Base-by-base conservation (phyloP, 208 protist genomes). In the Leishmania gerbilli region DNA sequence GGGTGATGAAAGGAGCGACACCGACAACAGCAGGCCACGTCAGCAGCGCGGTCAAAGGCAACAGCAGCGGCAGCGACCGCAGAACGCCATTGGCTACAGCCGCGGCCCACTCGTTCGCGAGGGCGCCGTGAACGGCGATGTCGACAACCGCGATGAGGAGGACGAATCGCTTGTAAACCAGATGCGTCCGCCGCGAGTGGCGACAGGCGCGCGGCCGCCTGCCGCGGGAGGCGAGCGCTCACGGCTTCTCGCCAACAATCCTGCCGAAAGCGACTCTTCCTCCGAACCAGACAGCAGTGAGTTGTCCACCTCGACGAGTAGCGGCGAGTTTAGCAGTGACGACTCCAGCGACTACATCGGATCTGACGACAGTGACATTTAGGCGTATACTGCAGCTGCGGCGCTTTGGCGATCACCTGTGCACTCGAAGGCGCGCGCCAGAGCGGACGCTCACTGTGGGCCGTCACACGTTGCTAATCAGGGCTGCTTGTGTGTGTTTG, bases 351-450 rank as follows among this genome's bases (percentile, higher is more conserved):
- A 91, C 60, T 87, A 90, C 74, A 84, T 69, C 76, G 79, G 79
- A 17, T 88, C 82, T 37, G 84, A 87, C 51, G 88, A 92, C 58
- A 94, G 89, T 69, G 91, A 95, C 77, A 89, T 90, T 72, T 92
- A 94, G 76, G 77, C 47, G 31, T 40, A 58, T 71, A 71, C 71
- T 55, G 79, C 77, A 31, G 76, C 4, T 19, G 60, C n/a, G 6
- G 9, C n/a, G 60, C 24, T 67, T 37, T 37, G 17, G 60, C n/a
- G n/a, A 31, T 24, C 11, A 37, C 60, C n/a, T 4, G 60, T 19
- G n/a, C 60, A 67, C 13, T 5, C 60, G n/a, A 19, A 7, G 24
- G n/a, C n/a, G 19, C 31, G 11, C 56, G 56, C 13, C 62, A 8
- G 31, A 40, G 62, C 31, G 31, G 62, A 21, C 62, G 8, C 65